A percentile compares a stretch with the other conserved stretches of the same genome.
Evolutionary conservation across 2,329 filamentous ascomycete species (phyloP).

Genomic region (Ceratocystiopsis minuta): DNA sequence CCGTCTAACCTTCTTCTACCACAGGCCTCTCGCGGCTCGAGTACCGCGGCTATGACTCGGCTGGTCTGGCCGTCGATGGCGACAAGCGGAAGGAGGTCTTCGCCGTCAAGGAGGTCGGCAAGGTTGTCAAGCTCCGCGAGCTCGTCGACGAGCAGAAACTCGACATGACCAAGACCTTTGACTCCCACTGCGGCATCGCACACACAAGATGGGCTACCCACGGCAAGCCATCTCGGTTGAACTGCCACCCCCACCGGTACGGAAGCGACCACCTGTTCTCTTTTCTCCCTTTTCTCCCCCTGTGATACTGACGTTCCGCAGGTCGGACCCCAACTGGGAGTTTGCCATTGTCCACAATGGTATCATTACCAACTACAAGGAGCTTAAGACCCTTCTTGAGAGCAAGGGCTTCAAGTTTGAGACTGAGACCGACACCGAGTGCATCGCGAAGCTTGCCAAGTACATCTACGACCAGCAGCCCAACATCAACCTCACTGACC

Average conservation of each 20-base stretch:
- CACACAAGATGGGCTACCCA: constrained; percentile 99
- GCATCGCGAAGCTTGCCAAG: constrained; percentile 96
- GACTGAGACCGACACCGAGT: constrained; percentile 98
- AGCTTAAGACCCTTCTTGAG: constrained; percentile 82
- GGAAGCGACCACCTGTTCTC: too few species aligned
- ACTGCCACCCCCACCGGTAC: constrained; percentile 97
- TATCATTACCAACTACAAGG: constrained; percentile 99
- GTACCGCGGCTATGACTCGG: constrained; percentile 97
- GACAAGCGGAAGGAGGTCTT: constrained; percentile 98
- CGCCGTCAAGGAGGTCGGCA: constrained; percentile 98
- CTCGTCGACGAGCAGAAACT: constrained; percentile 71
- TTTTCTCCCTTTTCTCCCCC: too few species aligned
- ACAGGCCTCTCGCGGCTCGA: constrained; percentile 84
- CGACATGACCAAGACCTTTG: constrained; percentile 83
- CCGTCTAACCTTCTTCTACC: too few species aligned
- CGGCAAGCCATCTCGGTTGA: constrained; percentile 77
- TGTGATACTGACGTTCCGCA: constrained; percentile 17
- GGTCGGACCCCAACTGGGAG: constrained; percentile 88
- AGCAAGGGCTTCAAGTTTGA: constrained; percentile 97
- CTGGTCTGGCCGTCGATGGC: constrained; percentile 85
- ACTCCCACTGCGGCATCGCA: constrained; percentile 95
- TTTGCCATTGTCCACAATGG: constrained; percentile 98
- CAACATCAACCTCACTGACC: constrained; percentile 84
- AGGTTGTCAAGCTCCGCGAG: constrained; percentile 90
- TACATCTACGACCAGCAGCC: constrained; percentile 94